Base-by-base conservation (phyloP, 768 basidiomycete genomes). In the Mycena latifolia region DNA sequence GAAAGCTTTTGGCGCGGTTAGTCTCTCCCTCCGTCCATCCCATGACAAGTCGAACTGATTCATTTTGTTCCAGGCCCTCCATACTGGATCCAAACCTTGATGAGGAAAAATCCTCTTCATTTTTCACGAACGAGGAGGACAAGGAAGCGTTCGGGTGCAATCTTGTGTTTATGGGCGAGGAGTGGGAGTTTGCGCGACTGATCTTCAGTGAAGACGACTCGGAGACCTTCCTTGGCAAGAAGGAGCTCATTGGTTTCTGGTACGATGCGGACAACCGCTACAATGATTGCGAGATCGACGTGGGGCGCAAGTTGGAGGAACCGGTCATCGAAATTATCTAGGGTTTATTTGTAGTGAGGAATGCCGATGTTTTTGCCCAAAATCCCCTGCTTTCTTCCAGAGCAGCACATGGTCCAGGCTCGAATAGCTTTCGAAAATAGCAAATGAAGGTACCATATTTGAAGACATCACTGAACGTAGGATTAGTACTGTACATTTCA, bases 241-340 rank as follows among this genome's bases (percentile, higher is more conserved):
- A 61, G 35, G 69, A 71, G 37, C 58, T 71, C 5, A 41, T 71
- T 31, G 69, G 61, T 4, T 71, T 71, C 50, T 71, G 69, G 69
- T 71, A 71, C 25, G 69, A 71, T 9, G 14, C 1, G 10, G 62
- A 61, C 11, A 60, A 69, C 41, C n/a, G 45, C 27, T 69, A 69
- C 48, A 51, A 56, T 11, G 50, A 63, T n/a, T 33, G 12, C 24
- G 63, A 58, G 20, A 18, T 33, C 14, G 39, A 51, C 12, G 1
- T n/a, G 35, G 62, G 37, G 7, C 35, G 22, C 22, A 45, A 39
- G 28, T 31, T 63, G 55, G n/a, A 27, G 29, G 20, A 27, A 3
- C 62, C 62, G 14, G 15, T 50, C 9, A 27, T 51, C 37, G 48
- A 60, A n/a, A 41, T 39, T 15, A 2, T 45, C 15, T 62, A 35